A percentile compares a stretch with the other conserved stretches of the same genome.
Conservation (phyloP, 805 yeast species). For the Pichia eremophila region DNA sequence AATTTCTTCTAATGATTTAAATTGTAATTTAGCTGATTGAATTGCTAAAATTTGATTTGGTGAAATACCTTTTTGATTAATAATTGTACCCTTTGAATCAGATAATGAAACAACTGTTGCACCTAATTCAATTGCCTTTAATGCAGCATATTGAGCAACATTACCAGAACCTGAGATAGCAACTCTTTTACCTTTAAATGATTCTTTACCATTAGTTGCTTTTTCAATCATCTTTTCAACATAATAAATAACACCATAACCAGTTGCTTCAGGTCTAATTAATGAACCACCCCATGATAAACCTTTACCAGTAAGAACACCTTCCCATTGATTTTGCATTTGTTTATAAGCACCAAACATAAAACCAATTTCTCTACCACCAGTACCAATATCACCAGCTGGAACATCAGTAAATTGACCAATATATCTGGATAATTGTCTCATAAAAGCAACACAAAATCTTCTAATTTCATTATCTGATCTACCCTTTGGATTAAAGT, state of each 20-base stretch:
- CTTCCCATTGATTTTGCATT: slow-evolving; percentile 87
- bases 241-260: slow-evolving; percentile 94
- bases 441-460: slow-evolving; percentile 93
- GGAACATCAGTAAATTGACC: slow-evolving; percentile 98
- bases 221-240: slow-evolving; percentile 95
- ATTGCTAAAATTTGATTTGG: slow-evolving; percentile 69
- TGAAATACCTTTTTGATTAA: slow-evolving; percentile 75
- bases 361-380: slow-evolving; percentile 93
- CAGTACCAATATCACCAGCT: slow-evolving; percentile 98
- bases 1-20: slow-evolving; percentile 65
- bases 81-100: slow-evolving; percentile 87
- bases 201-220: slow-evolving; percentile 82
- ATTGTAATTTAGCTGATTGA: slow-evolving; percentile 69
- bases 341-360: slow-evolving; percentile 95
- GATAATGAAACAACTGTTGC: slow-evolving; percentile 90
- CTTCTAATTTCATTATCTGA: slow-evolving; percentile 91
- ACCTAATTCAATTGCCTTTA: slow-evolving; percentile 94
- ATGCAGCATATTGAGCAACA: slow-evolving; percentile 98
- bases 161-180: slow-evolving; percentile 98
- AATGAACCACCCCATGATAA: slow-evolving; percentile 98
- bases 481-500: slow-evolving; percentile 94
- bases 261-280: slow-evolving; percentile 99
- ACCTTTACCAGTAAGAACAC: slow-evolving; percentile 97
- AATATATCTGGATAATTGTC: slow-evolving; percentile 90
- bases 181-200: slow-evolving; percentile 87